These are phyloP conservation scores for Noccaea caerulescens DNA, from an alignment of 345 rosid species.

Conservation along the genomic window DNA sequence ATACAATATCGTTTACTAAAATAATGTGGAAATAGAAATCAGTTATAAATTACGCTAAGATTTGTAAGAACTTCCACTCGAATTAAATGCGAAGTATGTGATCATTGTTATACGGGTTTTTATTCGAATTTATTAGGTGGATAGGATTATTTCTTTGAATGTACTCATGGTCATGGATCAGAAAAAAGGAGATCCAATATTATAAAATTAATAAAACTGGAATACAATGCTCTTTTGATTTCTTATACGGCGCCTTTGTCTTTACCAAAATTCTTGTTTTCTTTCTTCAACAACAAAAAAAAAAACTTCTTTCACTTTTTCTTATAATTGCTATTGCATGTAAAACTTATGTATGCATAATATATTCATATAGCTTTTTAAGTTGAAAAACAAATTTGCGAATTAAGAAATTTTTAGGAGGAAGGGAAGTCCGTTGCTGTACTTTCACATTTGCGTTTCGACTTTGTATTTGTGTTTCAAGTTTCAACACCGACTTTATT, in stretches of 20 bases:
- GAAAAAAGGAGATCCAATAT: conserved; percentile 1
- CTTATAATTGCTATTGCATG: conserved; percentile 9
- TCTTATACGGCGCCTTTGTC: conserved; percentile 44
- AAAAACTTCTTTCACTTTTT: background rate
- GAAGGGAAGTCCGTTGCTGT: too few relatives aligned
- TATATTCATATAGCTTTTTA: background rate
- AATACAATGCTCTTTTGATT: conserved; percentile 18
- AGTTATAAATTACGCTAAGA: background rate
- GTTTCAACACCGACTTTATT: too few relatives aligned
- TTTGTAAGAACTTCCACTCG: background rate
- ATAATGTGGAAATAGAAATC: background rate
- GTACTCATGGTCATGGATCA: conserved; percentile 21
- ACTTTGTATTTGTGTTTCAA: too few relatives aligned
- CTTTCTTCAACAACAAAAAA: too few relatives aligned
- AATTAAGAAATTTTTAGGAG: background rate
- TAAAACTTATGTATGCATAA: background rate
- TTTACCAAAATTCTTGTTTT: conserved; percentile 41
- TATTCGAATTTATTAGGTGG: conserved; percentile 13
- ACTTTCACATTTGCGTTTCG: too few relatives aligned
- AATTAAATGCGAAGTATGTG: background rate
- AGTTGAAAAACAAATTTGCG: background rate
- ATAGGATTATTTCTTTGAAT: conserved; percentile 29
- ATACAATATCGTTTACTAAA: conserved; percentile 5
- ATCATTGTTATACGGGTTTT: background rate
- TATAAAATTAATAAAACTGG: conserved; percentile 3